These are phyloP conservation scores for Kluyveromyces sp. DNA, from an alignment of 1,139 yeast species.

Conservation along the genomic window DNA sequence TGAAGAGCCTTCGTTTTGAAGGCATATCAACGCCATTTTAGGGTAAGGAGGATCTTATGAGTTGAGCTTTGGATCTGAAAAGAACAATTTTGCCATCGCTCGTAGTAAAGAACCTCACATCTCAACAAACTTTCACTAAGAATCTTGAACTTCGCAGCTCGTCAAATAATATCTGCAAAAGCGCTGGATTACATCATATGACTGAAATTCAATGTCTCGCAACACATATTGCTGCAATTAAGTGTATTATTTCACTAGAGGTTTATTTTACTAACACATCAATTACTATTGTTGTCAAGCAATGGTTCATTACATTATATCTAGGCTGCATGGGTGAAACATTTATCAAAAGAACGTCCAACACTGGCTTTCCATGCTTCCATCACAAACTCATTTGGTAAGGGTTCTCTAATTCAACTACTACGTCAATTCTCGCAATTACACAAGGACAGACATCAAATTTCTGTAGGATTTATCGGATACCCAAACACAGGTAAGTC, in stretches of 20 bases:
- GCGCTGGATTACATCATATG: no score
- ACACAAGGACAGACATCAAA: slow-evolving; percentile 90
- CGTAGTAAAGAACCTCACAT: slow-evolving; percentile 72
- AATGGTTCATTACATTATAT: slow-evolving; percentile 10
- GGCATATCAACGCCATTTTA: slow-evolving; percentile 16
- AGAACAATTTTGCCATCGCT: slow-evolving; percentile 33
- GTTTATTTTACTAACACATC: not conserved
- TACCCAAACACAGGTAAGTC: slow-evolving; percentile 98
- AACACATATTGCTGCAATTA: slow-evolving; percentile 39
- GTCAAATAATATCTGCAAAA: slow-evolving; percentile 10
- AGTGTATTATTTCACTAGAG: not conserved
- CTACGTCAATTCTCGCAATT: slow-evolving; percentile 86
- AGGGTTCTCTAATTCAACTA: slow-evolving; percentile 89
- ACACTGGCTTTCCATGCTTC: slow-evolving; percentile 98
- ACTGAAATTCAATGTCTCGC: no score
- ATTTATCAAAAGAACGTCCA: slow-evolving; percentile 83
- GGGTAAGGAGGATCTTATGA: slow-evolving; percentile 44
- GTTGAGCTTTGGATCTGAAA: slow-evolving; percentile 46
- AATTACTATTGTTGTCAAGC: not conserved
- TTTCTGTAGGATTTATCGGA: slow-evolving; percentile 94
- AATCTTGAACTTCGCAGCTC: not conserved
- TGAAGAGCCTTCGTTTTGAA: slow-evolving; percentile 24
- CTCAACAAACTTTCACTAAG: not conserved
- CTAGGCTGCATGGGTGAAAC: slow-evolving; percentile 98
- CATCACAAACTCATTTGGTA: slow-evolving; percentile 94